Evolutionary conservation across 2,329 filamentous ascomycete genomes (phyloP).

Genomic region (Talaromyces sp.): DNA sequence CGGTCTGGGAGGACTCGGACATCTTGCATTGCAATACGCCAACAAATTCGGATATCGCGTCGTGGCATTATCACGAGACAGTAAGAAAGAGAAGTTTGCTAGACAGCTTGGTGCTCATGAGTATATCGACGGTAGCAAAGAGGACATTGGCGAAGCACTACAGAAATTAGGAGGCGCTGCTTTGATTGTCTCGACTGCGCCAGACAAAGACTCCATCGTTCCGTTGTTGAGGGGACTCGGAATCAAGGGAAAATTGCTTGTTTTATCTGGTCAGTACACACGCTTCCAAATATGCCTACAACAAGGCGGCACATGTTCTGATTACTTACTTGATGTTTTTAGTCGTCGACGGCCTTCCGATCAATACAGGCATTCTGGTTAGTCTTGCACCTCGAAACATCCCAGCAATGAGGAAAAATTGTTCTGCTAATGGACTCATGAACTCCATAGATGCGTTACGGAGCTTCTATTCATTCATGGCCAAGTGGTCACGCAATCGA

Average conservation of each 20-base stretch:
- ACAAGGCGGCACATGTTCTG: background rate
- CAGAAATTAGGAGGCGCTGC: slow-evolving; percentile 34
- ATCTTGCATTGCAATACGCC: slow-evolving; percentile 65
- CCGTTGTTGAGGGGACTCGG: slow-evolving; percentile 32
- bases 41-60: slow-evolving; percentile 63
- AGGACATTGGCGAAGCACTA: slow-evolving; percentile 30
- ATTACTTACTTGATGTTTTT: background rate
- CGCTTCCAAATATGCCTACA: background rate
- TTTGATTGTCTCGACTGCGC: slow-evolving; percentile 36
- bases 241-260: slow-evolving; percentile 8
- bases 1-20: slow-evolving; percentile 64
- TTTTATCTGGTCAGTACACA: slow-evolving; percentile 7
- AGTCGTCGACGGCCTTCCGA: slow-evolving; percentile 6
- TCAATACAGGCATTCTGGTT: slow-evolving; percentile 17
- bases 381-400: slow-evolving; percentile 4
- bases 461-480: slow-evolving; percentile 48
- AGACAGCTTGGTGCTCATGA: slow-evolving; percentile 54
- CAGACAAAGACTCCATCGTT: slow-evolving; percentile 30
- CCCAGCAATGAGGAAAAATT: background rate
- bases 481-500: slow-evolving; percentile 50
- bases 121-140: slow-evolving; percentile 53
- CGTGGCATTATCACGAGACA: slow-evolving; percentile 27
- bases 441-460: slow-evolving; percentile 40
- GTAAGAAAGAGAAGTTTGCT: slow-evolving; percentile 25
- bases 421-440: slow-evolving; percentile 8